Conservation (phyloP, 352 stramenopile genomes). For the Pythium sukuiense region DNA sequence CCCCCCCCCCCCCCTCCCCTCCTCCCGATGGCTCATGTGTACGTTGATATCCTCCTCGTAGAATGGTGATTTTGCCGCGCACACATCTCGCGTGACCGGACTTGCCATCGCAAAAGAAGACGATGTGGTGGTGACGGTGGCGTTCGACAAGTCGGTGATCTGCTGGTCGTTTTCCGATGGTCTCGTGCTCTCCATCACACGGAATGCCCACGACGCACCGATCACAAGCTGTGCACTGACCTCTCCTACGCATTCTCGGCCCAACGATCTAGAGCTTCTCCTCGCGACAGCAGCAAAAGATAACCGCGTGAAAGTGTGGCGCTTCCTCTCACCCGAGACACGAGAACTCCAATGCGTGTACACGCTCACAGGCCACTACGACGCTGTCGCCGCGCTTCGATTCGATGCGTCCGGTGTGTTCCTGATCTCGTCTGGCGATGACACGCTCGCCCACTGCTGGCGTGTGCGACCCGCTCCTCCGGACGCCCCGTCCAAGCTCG, state of each 20-base stretch:
- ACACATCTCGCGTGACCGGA: conserved; percentile 48
- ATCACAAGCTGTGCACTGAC: conserved; percentile 60
- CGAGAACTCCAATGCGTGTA: conserved; percentile 38
- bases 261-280: conserved; percentile 33
- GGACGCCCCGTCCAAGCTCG: conserved; percentile 35
- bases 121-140: conserved; percentile 48
- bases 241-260: conserved; percentile 20
- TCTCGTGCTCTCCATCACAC: conserved; percentile 37
- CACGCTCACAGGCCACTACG: conserved; percentile 50
- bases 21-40: no score
- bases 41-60: conserved; percentile 1
- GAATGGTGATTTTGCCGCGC: conserved; percentile 40
- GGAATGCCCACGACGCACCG: conserved; percentile 41
- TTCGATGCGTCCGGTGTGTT: conserved; percentile 57
- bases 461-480: conserved; percentile 49
- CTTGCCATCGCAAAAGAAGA: conserved; percentile 41
- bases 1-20: no score
- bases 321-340: conserved; percentile 12
- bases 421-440: conserved; percentile 51
- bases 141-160: conserved; percentile 44
- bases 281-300: conserved; percentile 57
- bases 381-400: conserved; percentile 31
- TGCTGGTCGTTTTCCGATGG: conserved; percentile 45
- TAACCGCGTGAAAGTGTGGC: conserved; percentile 70
- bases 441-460: conserved; percentile 52